Base-by-base conservation (phyloP, 352 stramenopile species). In the Phytophthora foliorum region DNA sequence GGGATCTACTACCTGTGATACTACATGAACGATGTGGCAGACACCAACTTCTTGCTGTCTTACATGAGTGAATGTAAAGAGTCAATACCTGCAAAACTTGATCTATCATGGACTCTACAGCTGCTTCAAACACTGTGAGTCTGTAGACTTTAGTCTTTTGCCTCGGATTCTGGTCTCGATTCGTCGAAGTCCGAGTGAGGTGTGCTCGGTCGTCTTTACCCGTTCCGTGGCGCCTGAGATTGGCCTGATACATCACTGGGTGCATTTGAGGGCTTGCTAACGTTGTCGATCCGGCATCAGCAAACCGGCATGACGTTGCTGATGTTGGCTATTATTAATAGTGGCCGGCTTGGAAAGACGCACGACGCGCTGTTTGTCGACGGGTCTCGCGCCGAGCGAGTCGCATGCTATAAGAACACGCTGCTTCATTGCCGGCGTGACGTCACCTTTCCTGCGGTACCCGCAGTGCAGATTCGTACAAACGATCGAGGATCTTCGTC, bases 121-220 rank as follows among this genome's bases (percentile, higher is more conserved):
- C 46, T 8, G 34, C 21, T 65, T 65, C 57, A 50, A 58, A 24
- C 16, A 24, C 21, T 48, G 22, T 42, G 42, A 62, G 44, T 44
- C 8, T 29, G 4, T 31, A 27, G n/a, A 29, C 17, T 21, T 27
- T 24, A 56, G 27, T 56, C 49, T 10, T 19, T 46, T 6, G 34
- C n/a, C 24, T 17, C 50, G 44, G 32, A 48, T 63, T 63, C 56
- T 56, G 56, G 56, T 65, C 45, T 49, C 34, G 57, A 32, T 32
- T 65, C 16, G 31, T 49, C 32, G 34, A 36, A 6, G n/a, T 29
- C 25, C 7, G 19, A 54, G 24, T 36, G 49, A 25, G 1, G 39
- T 24, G 27, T n/a, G 29, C 4, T 22, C 39, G 44, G 54, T 41
- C 57, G 57, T 14, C 57, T 50, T 29, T 25, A 31, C 13, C 21